Evolutionary conservation across 768 basidiomycete species (phyloP), one percentile per base, ranked within the genome.

Genomic region (Cubamyces sp.): DNA sequence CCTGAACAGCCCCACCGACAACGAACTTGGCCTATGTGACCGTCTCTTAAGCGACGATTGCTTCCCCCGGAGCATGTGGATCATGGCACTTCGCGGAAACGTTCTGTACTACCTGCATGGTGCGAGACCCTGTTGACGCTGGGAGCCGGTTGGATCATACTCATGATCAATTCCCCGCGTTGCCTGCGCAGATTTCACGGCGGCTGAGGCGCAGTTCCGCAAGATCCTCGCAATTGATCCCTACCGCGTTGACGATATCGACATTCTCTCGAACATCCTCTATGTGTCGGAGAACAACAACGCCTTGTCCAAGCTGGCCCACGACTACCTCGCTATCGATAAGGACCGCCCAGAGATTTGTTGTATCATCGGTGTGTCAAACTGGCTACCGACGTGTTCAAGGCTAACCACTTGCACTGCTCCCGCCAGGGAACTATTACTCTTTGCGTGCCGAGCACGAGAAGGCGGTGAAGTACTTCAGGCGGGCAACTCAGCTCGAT

Each of bases 301-400:
- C 37, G 96, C 96, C 70, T 78, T 99, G 45, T 95, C 95, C 19
- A 87, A 87, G 72, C 81, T 98, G 40, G 97, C 96, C 8, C 94
- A 95, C 65, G 90, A 96, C 66, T 96, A 95, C 74, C 82, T 94
- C 48, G 83, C 87, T 26, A 77, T 96, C 34, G 95, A 98, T 69
- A 90, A 93, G 74, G 92, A 96, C 76, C 83, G 96, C 28, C 96
- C 97, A 26, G 97, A 99, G 78, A 89, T 96, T 3, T 98, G 96
- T 73, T 96, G 94, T 73, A 81, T 98, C 56, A 90, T 98, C 59
- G 97, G 96, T 95, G 69, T 63, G 90, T 75, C 15, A 23, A 15
- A 14, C 30, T 37, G 11, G 37, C 43, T 50, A 21, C 9, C 30
- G 34, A 28, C 19, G 19, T 14, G 7, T 8, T 28, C 11, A 53